Base-by-base conservation (phyloP, 495 filamentous ascomycete genomes). In the Tuber aestivum region DNA sequence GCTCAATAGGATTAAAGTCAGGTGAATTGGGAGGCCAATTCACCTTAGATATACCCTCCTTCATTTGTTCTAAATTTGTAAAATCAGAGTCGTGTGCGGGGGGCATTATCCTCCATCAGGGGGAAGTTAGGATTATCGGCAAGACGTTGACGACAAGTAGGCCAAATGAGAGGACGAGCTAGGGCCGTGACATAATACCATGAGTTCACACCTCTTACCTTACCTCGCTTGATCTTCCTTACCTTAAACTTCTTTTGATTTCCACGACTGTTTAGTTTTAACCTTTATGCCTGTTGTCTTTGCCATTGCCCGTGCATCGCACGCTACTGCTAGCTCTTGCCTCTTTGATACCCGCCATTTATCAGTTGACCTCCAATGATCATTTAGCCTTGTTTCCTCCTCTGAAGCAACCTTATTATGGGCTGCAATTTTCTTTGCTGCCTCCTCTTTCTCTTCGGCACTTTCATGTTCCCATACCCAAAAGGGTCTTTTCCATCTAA, bases 1-100 rank as follows among this genome's bases (percentile, higher is more conserved):
- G 0, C 38, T 75, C 73, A 56, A 75, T 76, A 61, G 70, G 56
- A 42, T 75, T 78, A 41, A 72, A 76, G 70, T 70, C 71, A 23
- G 69, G 41, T 50, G 37, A 71, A 40, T 73, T 44, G 35, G 61
- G 18, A 38, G 71, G 61, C 75, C 71, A 77, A 40, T 68, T 61
- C 37, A 72, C 42, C 68, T 74, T 74, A 37, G 70, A 40, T 21
- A 74, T 73, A 40, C 56, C 75, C 70, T 38, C 40, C 38, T 73
- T 77, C 69, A 69, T 40, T 50, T 71, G 45, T 73, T 76, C 75
- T 69, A 14, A 32, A 56, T 68, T 77, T 37, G 69, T 77, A 41
- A 41, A 56, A 37, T 72, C 70, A 35, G 75, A 56, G 38, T 23
- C 70, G 69, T 77, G 40, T 12, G 32, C 41, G n/a, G 14, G 41